phyloP scores from a whole-genome alignment of 192 early-diverging fungal species.

The Coemansia sp. region DNA sequence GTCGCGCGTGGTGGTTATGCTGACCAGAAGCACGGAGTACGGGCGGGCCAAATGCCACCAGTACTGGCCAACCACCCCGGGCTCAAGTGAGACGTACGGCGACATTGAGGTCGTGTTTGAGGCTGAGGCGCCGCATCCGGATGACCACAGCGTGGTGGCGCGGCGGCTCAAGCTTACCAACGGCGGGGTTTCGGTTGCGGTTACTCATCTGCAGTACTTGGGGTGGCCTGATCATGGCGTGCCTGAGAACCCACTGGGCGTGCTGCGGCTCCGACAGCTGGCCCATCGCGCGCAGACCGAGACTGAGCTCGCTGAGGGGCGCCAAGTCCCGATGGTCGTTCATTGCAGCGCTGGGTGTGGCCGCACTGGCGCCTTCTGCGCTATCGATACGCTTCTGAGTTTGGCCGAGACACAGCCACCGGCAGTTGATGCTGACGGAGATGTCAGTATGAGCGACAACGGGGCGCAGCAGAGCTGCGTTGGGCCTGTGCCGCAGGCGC shows the following conservation, averaged over 20 bases:
- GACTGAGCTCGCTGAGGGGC: constrained; percentile 3
- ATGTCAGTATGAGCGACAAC: constrained; percentile 19
- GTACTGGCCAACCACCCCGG: constrained; percentile 78
- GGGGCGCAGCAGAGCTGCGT: constrained; percentile 19
- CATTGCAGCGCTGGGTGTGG: constrained; percentile 91
- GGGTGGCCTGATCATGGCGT: constrained; percentile 87
- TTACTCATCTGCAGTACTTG: constrained; percentile 79
- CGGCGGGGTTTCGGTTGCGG: constrained; percentile 28
- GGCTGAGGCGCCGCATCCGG: constrained; percentile 52
- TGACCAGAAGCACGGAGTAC: constrained; percentile 81
- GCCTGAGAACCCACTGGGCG: constrained; percentile 61
- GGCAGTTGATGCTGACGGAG: constrained; percentile 28
- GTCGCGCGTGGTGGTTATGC: constrained; percentile 80
- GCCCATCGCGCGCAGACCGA: constrained; percentile 53
- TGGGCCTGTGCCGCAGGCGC: constrained; percentile 39
- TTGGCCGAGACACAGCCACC: neutral
- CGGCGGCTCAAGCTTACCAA: constrained; percentile 58
- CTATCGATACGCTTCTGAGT: constrained; percentile 61
- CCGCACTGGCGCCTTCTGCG: constrained; percentile 84
- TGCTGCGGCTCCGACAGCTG: constrained; percentile 64
- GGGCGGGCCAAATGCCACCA: constrained; percentile 77
- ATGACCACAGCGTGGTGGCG: constrained; percentile 63
- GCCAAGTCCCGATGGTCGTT: constrained; percentile 67
- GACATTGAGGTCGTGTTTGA: constrained; percentile 62
- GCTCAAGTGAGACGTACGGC: constrained; percentile 57